Base-by-base conservation (phyloP, 345 rosid genomes). In the Camelina hispida region DNA sequence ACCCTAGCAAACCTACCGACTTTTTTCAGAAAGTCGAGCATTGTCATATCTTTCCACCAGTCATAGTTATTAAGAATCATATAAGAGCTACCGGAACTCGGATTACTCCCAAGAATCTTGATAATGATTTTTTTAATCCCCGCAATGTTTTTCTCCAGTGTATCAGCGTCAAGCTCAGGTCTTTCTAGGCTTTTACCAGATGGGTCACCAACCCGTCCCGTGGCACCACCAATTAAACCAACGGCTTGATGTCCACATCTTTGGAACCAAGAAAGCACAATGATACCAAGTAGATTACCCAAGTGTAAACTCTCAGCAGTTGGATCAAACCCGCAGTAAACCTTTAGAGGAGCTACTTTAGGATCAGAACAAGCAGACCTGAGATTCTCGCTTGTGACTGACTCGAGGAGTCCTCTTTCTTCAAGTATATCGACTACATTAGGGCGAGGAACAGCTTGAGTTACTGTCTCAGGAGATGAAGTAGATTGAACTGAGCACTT, bases 251-350 rank as follows among this genome's bases (percentile, higher is more conserved):
- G 99, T 66, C 99, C 99, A 71, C 92, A 88, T 62, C 91, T 84
- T 66, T 86, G 90, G 72, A 95, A 95, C 97, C 99, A 91, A 50
- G 97, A 95, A 47, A 95, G 96, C 4, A 91, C 97, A 72, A 94
- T 88, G 77, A 94, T 84, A 38, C 93, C 97, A 16, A 94, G 82
- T 34, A 94, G 96, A 57, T 94, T 94, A 52, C 97, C 98, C 76
- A 91, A 81, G 83, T 95, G 99, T 52, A 95, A 84, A 71, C 91
- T 88, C 88, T 90, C 92, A 32, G 96, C 97, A 1, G 97, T 94
- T 2, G 98, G 98, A 82, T 94, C 97, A 81, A 94, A 94, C 62
- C 98, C 98, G 55, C 97, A 94, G 79, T 94, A 94, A 48, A 84
- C 97, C 38, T 76, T 85, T 52, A 90, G 85, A 35, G 86, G 84